A percentile compares a stretch with the other conserved stretches of the same genome.
These are phyloP conservation scores for Hortiboletus rubellus DNA, from an alignment of 1,284 basidiomycete genomes.

Conservation along the genomic window DNA sequence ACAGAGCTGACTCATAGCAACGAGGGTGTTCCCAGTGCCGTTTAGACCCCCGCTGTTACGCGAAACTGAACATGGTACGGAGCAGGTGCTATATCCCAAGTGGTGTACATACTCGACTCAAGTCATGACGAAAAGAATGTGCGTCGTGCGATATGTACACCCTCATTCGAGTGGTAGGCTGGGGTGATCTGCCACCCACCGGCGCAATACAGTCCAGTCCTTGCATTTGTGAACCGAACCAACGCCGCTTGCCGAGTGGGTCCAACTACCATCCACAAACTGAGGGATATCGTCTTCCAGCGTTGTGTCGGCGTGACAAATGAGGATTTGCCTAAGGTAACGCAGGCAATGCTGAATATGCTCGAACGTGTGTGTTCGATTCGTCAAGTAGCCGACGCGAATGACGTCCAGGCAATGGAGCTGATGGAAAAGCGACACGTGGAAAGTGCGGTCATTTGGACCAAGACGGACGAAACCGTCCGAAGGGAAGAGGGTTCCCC, in stretches of 20 bases:
- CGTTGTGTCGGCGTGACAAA: too few species aligned
- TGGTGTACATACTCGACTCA: neutral
- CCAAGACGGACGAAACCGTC: slow-evolving; percentile 39
- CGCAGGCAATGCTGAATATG: too few species aligned
- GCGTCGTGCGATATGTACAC: neutral
- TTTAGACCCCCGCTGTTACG: neutral
- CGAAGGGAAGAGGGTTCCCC: slow-evolving; percentile 39
- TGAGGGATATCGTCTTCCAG: too few species aligned
- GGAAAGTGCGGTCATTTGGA: slow-evolving; percentile 34
- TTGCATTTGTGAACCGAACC: slow-evolving; percentile 37
- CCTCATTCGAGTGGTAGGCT: slow-evolving; percentile 25
- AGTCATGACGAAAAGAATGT: neutral
- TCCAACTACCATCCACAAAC: slow-evolving; percentile 25
- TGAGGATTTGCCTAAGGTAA: too few species aligned
- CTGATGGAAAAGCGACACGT: slow-evolving; percentile 39
- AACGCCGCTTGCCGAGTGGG: slow-evolving; percentile 19
- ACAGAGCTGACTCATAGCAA: slow-evolving; percentile 4
- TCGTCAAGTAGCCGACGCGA: too few species aligned
- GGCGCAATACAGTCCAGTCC: slow-evolving; percentile 39
- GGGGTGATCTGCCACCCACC: slow-evolving; percentile 35
- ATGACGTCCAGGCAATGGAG: slow-evolving; percentile 5
- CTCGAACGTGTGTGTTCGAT: too few species aligned
- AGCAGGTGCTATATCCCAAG: neutral
- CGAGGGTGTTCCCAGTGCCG: neutral
- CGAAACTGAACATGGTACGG: neutral